Percentiles rank a stretch among this genome's conserved stretches.
phyloP scores from a whole-genome alignment of 305 asterid genomes.

The Solanum hybrid region DNA sequence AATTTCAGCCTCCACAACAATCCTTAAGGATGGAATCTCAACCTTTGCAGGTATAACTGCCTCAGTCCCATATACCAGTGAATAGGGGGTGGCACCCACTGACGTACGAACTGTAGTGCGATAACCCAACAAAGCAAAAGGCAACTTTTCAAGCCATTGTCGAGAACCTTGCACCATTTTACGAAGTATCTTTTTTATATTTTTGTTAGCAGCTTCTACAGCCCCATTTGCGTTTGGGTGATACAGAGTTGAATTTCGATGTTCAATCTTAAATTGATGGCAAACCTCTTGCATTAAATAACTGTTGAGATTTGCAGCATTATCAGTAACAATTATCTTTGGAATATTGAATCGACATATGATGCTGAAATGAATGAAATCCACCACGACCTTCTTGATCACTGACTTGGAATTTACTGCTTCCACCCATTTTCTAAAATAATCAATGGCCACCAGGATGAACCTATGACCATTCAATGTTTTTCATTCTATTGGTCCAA shows the following conservation, averaged over 20 bases:
- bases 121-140: neutral
- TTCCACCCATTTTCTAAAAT: neutral
- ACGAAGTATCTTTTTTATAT: neutral
- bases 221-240: neutral
- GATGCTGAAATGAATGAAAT: neutral
- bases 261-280: neutral
- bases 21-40: neutral
- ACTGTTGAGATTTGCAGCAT: neutral
- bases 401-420: neutral
- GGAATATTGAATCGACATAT: neutral
- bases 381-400: neutral
- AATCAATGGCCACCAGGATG: neutral
- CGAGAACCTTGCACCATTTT: neutral
- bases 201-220: neutral
- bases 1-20: neutral
- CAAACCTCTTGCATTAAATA: neutral
- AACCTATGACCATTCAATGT: neutral
- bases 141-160: neutral
- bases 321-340: neutral
- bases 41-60: neutral
- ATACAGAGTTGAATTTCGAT: neutral
- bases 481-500: neutral
- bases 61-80: neutral
- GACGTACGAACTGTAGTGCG: neutral
- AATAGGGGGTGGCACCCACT: neutral